Evolutionary conservation across 2,329 filamentous ascomycete genomes (phyloP).

Genomic region (Ascochyta viciae-villosae): DNA sequence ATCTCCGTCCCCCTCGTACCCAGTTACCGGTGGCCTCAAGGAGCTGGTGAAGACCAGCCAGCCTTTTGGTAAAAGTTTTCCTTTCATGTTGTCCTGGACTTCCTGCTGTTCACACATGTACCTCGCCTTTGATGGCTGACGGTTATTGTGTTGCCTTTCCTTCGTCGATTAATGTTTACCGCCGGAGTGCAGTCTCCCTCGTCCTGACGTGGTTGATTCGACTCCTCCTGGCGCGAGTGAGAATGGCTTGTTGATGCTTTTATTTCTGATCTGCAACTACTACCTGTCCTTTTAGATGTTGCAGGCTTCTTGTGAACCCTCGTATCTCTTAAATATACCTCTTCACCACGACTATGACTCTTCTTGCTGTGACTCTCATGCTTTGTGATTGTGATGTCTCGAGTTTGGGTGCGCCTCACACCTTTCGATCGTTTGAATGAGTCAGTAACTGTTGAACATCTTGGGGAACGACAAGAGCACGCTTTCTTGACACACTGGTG

Average conservation of each 20-base stretch:
- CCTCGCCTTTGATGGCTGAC: constrained; percentile 22
- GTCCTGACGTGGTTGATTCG: constrained; percentile 39
- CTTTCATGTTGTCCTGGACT: constrained; percentile 20
- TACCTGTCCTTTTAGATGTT: constrained; percentile 6
- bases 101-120: constrained; percentile 13
- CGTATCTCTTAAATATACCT: constrained; percentile 9
- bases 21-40: constrained; percentile 40
- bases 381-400: background rate
- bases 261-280: background rate
- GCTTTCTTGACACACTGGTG: too few relatives aligned
- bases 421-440: too few relatives aligned
- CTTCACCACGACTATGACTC: constrained; percentile 1
- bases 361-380: background rate
- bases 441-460: too few relatives aligned
- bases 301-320: background rate
- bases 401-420: too few relatives aligned
- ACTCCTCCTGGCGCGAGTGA: constrained; percentile 44
- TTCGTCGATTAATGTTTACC: constrained; percentile 23
- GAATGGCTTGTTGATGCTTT: constrained; percentile 19
- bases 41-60: constrained; percentile 48
- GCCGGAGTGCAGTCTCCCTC: constrained; percentile 47
- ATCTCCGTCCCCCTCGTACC: constrained; percentile 36
- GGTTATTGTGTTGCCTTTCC: constrained; percentile 18
- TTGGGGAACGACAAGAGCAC: too few relatives aligned
- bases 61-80: constrained; percentile 37